These are phyloP conservation scores for Primulina tabacum DNA, from an alignment of 257 asterid genomes.

Conservation along the genomic window DNA sequence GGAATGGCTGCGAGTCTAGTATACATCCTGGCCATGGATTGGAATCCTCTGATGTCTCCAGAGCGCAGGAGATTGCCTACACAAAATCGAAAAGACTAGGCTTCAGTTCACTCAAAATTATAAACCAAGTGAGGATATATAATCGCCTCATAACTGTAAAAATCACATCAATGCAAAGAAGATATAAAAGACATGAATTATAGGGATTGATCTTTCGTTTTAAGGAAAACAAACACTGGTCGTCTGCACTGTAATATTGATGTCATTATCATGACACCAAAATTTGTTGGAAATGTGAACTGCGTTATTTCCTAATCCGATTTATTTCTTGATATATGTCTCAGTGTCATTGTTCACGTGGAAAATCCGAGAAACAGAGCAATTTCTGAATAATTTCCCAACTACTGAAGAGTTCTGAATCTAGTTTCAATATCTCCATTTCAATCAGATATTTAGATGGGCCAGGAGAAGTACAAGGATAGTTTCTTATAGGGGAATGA, in stretches of 20 bases:
- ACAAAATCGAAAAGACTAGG: background rate
- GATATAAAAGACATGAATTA: background rate
- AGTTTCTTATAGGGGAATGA: background rate
- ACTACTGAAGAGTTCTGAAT: background rate
- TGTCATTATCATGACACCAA: background rate
- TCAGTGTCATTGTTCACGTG: background rate
- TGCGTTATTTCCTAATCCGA: background rate
- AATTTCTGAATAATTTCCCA: background rate
- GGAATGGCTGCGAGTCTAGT: conserved; percentile 99
- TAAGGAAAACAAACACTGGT: too few species aligned
- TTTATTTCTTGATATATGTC: background rate
- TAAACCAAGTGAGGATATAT: background rate
- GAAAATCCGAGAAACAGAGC: background rate
- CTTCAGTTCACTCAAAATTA: background rate
- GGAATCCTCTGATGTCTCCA: conserved; percentile 87
- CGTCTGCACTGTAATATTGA: background rate
- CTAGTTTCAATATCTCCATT: background rate
- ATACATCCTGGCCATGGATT: conserved; percentile 97
- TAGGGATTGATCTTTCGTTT: background rate
- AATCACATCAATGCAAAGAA: background rate
- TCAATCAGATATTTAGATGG: background rate
- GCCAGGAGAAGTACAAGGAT: background rate
- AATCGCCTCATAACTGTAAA: background rate
- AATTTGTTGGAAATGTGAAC: background rate
- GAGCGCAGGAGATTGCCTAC: conserved; percentile 94